Base-by-base conservation (phyloP, 441 rosid genomes). In the Pelargonium hybrid region DNA sequence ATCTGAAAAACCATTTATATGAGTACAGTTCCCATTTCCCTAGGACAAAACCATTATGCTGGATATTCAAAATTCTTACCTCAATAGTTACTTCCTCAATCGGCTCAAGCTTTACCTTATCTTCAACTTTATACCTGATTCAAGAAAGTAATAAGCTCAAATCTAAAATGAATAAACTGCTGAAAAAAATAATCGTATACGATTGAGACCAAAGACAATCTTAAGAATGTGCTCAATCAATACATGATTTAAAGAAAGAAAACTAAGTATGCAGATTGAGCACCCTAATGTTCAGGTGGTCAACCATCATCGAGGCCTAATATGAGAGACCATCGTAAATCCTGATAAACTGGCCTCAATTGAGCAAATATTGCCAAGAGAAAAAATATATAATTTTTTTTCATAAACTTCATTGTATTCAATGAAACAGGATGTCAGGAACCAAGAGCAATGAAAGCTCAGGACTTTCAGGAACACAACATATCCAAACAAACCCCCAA, bases 81-180 rank as follows among this genome's bases (percentile, higher is more conserved):
- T 91, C 97, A 72, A 90, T 86, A 31, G 90, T 90, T 76, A 88
- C 96, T 84, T 93, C 97, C 87, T 93, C 98, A 69, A 91, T 85
- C 67, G 97, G 97, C 80, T 93, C 98, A 68, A 91, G 91, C 85
- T 81, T 90, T 84, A 79, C 75, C 37, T 83, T 81, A 0, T 78
- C 81, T 71, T 86, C 92, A 72, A 82, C 80, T 84, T 86, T 88
- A 75, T 93, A 93, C 97, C 97, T 93, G 80, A 83, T 73, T 61
- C 76, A 80, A 67, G 47, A 80, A 3, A 45, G 72, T 15, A 74
- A 79, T 15, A 70, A 70, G 23, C 45, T 61, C 62, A 54, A 71
- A 39, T 25, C 31, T 54, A 59, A 74, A 14, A 37, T 26, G 11
- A 70, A 65, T 10, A 56, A 66, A 0, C 0, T 21, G 56, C 14